A percentile compares a stretch with the other conserved stretches of the same genome.
phyloP scores from a whole-genome alignment of 805 yeast genomes.

The Lipomyces starkeyi region DNA sequence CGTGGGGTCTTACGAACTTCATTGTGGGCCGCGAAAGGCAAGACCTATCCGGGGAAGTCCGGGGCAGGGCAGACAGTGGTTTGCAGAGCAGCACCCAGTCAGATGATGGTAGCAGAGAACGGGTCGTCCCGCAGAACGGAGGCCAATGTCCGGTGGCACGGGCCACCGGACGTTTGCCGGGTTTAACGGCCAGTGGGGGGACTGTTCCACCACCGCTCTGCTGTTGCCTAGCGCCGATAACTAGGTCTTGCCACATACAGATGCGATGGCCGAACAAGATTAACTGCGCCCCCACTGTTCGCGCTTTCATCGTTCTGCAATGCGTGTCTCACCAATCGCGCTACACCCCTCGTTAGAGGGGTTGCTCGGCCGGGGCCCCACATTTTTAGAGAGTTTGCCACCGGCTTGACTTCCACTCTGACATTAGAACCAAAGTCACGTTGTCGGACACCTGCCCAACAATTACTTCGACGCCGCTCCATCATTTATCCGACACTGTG shows the following conservation, averaged over 20 bases:
- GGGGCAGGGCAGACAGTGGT: background rate
- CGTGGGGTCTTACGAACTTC: background rate
- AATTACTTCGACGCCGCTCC: background rate
- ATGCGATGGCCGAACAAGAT: background rate
- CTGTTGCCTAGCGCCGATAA: background rate
- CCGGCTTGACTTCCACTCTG: too few relatives aligned
- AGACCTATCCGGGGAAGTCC: background rate
- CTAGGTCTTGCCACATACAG: too few relatives aligned
- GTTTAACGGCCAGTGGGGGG: background rate
- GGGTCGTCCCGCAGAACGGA: too few relatives aligned
- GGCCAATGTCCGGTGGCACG: too few relatives aligned
- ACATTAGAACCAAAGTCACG: background rate
- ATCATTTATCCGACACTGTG: background rate
- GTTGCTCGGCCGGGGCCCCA: background rate
- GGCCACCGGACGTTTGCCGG: too few relatives aligned
- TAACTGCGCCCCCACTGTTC: background rate
- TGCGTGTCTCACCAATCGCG: too few relatives aligned
- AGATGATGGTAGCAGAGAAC: background rate
- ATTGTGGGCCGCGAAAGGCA: background rate
- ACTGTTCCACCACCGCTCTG: background rate
- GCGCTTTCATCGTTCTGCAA: too few relatives aligned
- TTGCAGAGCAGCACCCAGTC: background rate
- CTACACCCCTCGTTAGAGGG: too few relatives aligned
- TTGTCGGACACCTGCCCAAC: background rate
- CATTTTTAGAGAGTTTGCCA: background rate